Percentiles rank a stretch among this genome's conserved stretches.
Conservation (phyloP, 305 asterid species). For the Fraxinus greggii region DNA sequence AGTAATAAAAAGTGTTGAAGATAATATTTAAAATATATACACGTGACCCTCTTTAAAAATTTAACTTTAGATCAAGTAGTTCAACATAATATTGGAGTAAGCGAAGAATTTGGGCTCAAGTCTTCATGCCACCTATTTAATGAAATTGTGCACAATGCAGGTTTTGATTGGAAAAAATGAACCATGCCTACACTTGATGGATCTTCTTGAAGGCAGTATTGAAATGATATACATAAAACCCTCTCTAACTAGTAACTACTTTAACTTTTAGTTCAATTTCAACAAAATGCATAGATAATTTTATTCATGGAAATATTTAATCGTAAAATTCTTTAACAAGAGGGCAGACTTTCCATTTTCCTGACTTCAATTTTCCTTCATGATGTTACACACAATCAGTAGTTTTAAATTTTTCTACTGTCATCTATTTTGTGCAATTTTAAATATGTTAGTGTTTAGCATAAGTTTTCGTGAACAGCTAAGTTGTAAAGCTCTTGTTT, state of each 20-base stretch:
- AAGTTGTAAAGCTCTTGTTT: conserved; percentile 36
- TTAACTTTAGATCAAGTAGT: neutral
- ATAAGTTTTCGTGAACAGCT: conserved; percentile 14
- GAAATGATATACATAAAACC: neutral
- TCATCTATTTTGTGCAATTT: conserved; percentile 15
- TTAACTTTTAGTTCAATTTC: neutral
- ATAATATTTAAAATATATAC: neutral
- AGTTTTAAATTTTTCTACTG: neutral
- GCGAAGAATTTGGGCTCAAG: neutral
- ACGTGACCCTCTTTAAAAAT: neutral
- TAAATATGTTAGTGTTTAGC: neutral
- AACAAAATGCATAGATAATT: neutral
- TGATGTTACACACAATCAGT: conserved; percentile 1
- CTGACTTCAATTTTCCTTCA: conserved; percentile 4
- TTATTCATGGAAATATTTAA: neutral
- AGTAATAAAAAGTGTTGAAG: neutral
- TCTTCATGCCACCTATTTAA: neutral
- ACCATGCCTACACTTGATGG: neutral
- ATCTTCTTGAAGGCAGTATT: neutral
- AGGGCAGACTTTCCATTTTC: conserved; percentile 7
- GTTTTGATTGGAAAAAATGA: neutral
- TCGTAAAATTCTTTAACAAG: conserved; percentile 9
- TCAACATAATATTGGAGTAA: neutral
- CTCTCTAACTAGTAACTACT: neutral
- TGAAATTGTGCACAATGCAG: neutral